A percentile compares a stretch with the other conserved stretches of the same genome.
Conservation (phyloP, 2,329 filamentous ascomycete species). For the Zasmidium angulare region DNA sequence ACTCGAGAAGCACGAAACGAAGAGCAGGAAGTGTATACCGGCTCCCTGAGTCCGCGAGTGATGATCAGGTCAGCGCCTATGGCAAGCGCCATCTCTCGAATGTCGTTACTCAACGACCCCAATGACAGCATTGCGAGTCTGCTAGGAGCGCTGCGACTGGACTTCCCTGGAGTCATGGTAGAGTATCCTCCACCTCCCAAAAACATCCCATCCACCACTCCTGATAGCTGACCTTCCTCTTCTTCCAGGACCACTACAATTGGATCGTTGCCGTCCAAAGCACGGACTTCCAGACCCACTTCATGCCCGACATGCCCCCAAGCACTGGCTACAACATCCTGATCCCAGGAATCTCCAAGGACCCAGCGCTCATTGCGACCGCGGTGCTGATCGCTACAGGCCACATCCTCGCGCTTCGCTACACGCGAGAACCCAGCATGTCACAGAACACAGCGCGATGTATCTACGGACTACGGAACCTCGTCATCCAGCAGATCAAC, state of each 20-base stretch:
- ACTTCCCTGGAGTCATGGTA: no score
- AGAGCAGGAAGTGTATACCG: no score
- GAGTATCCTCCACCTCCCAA: no score
- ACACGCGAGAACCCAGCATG: not conserved
- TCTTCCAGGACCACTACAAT: slow-evolving; percentile 4
- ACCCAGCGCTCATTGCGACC: not conserved
- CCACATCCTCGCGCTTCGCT: slow-evolving; percentile 7
- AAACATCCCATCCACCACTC: no score
- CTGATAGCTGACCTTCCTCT: no score
- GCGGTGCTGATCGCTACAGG: slow-evolving; percentile 4
- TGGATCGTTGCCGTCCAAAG: slow-evolving; percentile 9
- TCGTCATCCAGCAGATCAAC: slow-evolving; percentile 22
- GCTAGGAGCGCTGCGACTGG: no score
- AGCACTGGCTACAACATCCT: not conserved
- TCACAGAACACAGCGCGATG: not conserved
- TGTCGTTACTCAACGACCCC: no score
- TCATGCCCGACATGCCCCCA: not conserved
- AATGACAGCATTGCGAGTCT: no score
- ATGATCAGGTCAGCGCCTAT: no score
- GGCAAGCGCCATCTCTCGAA: no score
- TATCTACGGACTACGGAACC: slow-evolving; percentile 9
- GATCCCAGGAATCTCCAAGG: not conserved
- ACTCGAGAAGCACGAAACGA: no score
- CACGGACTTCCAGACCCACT: slow-evolving; percentile 2
- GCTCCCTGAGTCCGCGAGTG: no score